These are phyloP conservation scores for Phlebiopsis gigantea DNA, from an alignment of 768 basidiomycete species.

Conservation along the genomic window DNA sequence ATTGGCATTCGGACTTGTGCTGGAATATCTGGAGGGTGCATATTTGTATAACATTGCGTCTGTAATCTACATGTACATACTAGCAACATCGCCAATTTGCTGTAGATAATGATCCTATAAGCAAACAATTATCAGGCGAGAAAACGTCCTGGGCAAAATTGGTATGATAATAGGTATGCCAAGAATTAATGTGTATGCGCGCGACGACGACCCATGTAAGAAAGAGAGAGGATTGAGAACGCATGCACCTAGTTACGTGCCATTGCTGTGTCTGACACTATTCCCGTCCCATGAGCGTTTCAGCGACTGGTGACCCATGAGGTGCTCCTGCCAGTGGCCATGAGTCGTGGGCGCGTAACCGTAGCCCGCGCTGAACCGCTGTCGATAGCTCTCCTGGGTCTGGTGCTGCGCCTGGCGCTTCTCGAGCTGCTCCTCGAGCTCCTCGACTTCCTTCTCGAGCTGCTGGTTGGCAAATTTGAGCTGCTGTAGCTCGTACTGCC, in stretches of 20 bases:
- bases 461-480: conserved; percentile 67
- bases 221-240: too few relatives aligned
- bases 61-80: conserved; percentile 14
- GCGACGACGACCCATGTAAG: too few relatives aligned
- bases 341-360: not conserved
- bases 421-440: conserved; percentile 28
- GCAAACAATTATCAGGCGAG: not conserved
- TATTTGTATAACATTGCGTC: conserved; percentile 3
- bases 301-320: conserved; percentile 7
- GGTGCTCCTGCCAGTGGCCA: conserved; percentile 3
- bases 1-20: not conserved
- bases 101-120: not conserved
- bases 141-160: not conserved
- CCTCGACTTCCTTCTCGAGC: conserved; percentile 51
- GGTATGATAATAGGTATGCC: not conserved
- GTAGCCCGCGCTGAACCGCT: not conserved
- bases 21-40: not conserved
- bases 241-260: too few relatives aligned
- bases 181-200: too few relatives aligned
- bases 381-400: not conserved
- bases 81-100: not conserved
- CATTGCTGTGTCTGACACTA: not conserved
- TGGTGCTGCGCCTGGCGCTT: not conserved
- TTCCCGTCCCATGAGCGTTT: conserved; percentile 14
- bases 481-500: conserved; percentile 93